A percentile compares a stretch with the other conserved stretches of the same genome.
Evolutionary conservation across 179 eudicot species (phyloP).

Genomic region (Vitellaria paradoxa): DNA sequence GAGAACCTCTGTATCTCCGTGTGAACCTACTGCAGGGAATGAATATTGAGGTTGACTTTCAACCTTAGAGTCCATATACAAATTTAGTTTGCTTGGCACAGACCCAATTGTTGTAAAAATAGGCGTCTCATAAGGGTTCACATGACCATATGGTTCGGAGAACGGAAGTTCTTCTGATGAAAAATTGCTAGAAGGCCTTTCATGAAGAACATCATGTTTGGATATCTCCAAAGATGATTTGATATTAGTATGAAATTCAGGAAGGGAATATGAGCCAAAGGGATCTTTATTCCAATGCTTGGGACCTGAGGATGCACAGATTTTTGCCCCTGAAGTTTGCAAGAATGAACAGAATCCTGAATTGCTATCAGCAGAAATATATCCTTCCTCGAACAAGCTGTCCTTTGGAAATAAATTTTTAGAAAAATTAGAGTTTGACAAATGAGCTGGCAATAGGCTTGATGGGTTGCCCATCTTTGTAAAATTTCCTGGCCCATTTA

Average conservation of each 20-base stretch:
- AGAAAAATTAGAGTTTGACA: conserved; percentile 19
- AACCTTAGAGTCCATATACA: conserved; percentile 19
- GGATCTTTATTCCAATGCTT: conserved; percentile 25
- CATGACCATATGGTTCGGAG: conserved; percentile 28
- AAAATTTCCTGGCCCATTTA: conserved; percentile 24
- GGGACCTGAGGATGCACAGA: conserved; percentile 15
- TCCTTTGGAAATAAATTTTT: conserved; percentile 24
- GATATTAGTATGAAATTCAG: conserved; percentile 24
- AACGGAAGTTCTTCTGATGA: conserved; percentile 22
- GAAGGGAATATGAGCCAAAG: conserved; percentile 20
- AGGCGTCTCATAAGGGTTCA: conserved; percentile 27
- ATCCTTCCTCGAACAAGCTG: conserved; percentile 32
- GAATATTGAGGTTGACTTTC: conserved; percentile 26
- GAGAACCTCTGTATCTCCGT: conserved; percentile 30
- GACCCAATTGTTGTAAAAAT: conserved; percentile 23
- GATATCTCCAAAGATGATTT: conserved; percentile 23
- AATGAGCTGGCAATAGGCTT: conserved; percentile 24
- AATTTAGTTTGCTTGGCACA: conserved; percentile 24
- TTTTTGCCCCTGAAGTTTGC: conserved; percentile 20
- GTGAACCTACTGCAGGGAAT: conserved; percentile 25
- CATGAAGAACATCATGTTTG: conserved; percentile 20
- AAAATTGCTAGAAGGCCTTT: conserved; percentile 23
- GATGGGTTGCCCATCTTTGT: conserved; percentile 20
- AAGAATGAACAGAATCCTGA: conserved; percentile 25
- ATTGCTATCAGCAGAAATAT: conserved; percentile 22